Evolutionary conservation across 2,329 filamentous ascomycete species (phyloP), one percentile per base, ranked within the genome.

Genomic region (Neofusicoccum kwambonambiense): DNA sequence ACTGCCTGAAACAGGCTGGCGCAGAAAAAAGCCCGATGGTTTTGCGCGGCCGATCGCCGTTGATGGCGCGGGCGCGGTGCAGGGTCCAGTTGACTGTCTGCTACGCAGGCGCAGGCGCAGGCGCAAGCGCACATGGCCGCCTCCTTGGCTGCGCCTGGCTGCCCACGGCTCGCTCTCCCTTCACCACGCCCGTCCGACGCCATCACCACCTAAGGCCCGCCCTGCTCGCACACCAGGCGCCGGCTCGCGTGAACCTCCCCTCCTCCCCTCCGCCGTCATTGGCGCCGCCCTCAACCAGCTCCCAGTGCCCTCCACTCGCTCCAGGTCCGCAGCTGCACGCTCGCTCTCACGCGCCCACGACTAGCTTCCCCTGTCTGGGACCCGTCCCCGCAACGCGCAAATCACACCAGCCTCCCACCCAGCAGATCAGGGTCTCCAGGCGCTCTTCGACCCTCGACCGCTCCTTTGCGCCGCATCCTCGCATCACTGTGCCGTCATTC

Each of bases 311-410:
- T 15, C 45, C 62, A 45, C 42, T 58, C 51, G 44, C 62, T 51
- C 51, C 62, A 35, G 51, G 41, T 56, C 39, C 62, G 31, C 51
- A n/a, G 19, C 50, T 35, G n/a, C 62, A 51, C 44, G 31, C 62
- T 64, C 52, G 51, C 44, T 47, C 52, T 56, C 15, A 19, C 8
- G 39, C 47, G 37, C 44, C 31, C 61, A 41, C 51, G 42, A 58
- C 62, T 58, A 52, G 63, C 63, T 65, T 65, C 63, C 63, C 63
- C 63, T 65, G 63, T 65, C 63, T 17, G 41, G 52, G 47, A 19
- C 41, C 47, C 61, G 56, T 63, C 61, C 50, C 61, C 61, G 61
- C 61, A 63, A 63, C 47, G 61, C 61, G 47, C 61, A 63, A 63
- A 63, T 63, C 50, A 63, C 61, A 44, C 47, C 50, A 52, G 47